These are phyloP conservation scores for Kwoniella sp. DNA, from an alignment of 768 basidiomycete genomes.

Conservation along the genomic window DNA sequence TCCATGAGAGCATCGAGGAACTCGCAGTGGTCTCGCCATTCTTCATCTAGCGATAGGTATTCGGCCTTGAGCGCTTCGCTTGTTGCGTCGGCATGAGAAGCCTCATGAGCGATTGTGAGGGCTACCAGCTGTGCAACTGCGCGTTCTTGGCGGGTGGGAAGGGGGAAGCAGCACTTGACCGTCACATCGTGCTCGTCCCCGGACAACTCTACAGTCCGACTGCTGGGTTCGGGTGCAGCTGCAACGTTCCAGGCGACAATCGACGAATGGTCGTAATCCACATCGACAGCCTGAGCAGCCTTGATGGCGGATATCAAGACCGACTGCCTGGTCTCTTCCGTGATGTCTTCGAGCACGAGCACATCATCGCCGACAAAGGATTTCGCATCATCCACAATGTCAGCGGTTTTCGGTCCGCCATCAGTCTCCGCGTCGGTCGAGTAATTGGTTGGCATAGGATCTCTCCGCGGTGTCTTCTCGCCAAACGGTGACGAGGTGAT, in stretches of 20 bases:
- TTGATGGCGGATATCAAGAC: conserved; percentile 25
- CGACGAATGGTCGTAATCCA: conserved; percentile 8
- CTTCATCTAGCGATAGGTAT: conserved; percentile 29
- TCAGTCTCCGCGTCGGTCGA: conserved; percentile 38
- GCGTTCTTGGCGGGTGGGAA: conserved; percentile 3
- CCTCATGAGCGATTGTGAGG: conserved; percentile 11
- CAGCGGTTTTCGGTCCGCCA: conserved; percentile 22
- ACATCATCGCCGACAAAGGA: too few species aligned
- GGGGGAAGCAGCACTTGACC: not conserved
- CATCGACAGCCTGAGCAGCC: conserved; percentile 3
- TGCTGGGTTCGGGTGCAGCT: conserved; percentile 13
- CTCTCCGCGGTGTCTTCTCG: conserved; percentile 13
- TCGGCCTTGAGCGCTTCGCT: conserved; percentile 20
- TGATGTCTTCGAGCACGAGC: conserved; percentile 16
- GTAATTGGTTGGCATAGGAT: conserved; percentile 29
- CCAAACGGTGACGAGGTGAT: conserved; percentile 38
- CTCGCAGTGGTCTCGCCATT: conserved; percentile 35
- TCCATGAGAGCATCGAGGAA: conserved; percentile 34
- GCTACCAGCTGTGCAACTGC: conserved; percentile 10
- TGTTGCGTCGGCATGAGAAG: conserved; percentile 2
- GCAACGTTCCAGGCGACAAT: conserved; percentile 31
- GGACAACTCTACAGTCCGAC: conserved; percentile 4
- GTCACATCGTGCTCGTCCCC: not conserved
- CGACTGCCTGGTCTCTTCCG: conserved; percentile 13
- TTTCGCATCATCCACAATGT: conserved; percentile 18